Conservation (phyloP, 495 filamentous ascomycete species). For the Xylaria grammica region DNA sequence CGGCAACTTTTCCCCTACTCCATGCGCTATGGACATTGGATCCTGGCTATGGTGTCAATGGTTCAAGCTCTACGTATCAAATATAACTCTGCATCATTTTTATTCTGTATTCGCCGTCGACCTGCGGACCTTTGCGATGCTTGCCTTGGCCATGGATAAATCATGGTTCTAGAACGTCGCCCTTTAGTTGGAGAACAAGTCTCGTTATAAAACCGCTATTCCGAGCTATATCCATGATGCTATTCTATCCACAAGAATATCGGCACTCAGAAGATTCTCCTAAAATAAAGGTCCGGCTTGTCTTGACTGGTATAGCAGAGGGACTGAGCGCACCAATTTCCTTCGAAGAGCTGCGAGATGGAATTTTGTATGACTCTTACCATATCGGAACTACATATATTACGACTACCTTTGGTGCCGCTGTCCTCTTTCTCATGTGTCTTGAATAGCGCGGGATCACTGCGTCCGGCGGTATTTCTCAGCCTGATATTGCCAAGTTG, state of each 20-base stretch:
- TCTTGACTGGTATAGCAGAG: background rate
- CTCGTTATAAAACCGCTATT: background rate
- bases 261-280: background rate
- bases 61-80: background rate
- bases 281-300: background rate
- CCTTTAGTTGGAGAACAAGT: background rate
- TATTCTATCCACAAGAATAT: background rate
- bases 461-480: background rate
- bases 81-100: background rate
- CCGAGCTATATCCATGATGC: background rate
- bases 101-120: background rate
- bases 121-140: background rate
- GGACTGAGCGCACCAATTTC: slow-evolving; percentile 6
- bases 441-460: background rate
- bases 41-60: background rate
- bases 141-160: background rate
- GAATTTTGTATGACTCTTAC: background rate
- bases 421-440: background rate
- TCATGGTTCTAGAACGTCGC: background rate
- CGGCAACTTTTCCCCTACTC: background rate
- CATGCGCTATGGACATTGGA: background rate
- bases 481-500: background rate
- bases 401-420: background rate
- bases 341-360: background rate
- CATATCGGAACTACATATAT: background rate